A percentile compares a stretch with the other conserved stretches of the same genome.
Conservation (phyloP, 805 yeast species). For the Candida taoyuanica region DNA sequence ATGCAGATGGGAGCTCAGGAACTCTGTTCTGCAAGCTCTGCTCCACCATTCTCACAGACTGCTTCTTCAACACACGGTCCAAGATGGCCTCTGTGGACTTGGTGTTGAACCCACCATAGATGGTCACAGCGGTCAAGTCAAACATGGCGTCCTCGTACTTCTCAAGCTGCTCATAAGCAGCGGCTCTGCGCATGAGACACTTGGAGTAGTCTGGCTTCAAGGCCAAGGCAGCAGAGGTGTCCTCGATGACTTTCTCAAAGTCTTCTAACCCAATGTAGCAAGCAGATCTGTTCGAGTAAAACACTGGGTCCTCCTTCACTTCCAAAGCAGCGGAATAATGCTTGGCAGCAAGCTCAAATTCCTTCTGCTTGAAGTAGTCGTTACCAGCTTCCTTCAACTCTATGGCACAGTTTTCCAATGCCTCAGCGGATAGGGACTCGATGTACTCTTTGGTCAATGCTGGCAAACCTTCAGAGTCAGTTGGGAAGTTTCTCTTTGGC, state of each 20-base stretch:
- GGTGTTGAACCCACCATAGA: conserved; percentile 79
- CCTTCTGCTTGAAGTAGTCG: conserved; percentile 62
- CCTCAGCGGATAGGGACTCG: conserved; percentile 40
- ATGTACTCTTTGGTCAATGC: conserved; percentile 44
- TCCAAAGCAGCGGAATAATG: conserved; percentile 75
- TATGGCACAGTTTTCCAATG: conserved; percentile 61
- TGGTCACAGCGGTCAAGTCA: conserved; percentile 85
- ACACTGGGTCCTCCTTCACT: conserved; percentile 79
- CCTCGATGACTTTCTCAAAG: conserved; percentile 80
- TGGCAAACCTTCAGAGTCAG: conserved; percentile 54
- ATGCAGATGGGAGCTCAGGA: conserved; percentile 66
- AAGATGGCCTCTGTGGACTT: conserved; percentile 72
- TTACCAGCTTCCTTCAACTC: conserved; percentile 90
- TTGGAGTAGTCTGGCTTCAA: conserved; percentile 88
- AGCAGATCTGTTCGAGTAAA: conserved; percentile 93
- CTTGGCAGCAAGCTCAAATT: conserved; percentile 70
- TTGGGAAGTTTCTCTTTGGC: conserved; percentile 42
- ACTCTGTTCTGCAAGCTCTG: conserved; percentile 41
- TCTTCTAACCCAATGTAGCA: conserved; percentile 82
- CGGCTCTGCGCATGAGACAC: conserved; percentile 89
- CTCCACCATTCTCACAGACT: conserved; percentile 68
- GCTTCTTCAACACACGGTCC: conserved; percentile 81
- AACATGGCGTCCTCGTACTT: conserved; percentile 79
- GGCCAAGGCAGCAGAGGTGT: conserved; percentile 79
- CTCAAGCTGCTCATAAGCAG: conserved; percentile 81